These are phyloP conservation scores for Amanita polypyramis DNA, from an alignment of 768 basidiomycete species.

Conservation along the genomic window DNA sequence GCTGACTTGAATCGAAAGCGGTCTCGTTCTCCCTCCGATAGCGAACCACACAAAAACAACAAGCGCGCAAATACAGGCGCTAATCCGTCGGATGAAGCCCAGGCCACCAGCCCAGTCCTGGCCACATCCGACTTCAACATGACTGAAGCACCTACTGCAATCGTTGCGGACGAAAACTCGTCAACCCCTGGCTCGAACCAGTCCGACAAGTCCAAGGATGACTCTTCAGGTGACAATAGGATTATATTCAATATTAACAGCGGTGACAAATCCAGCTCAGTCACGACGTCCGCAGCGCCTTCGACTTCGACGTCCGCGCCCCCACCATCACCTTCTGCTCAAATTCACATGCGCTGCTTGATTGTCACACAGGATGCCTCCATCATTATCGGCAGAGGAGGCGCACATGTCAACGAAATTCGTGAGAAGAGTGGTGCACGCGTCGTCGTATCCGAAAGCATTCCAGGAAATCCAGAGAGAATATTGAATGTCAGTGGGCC, in stretches of 20 bases:
- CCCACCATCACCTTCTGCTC: slow-evolving; percentile 52
- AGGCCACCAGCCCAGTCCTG: slow-evolving; percentile 35
- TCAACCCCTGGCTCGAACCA: slow-evolving; percentile 39
- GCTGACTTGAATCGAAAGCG: slow-evolving; percentile 77
- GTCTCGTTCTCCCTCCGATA: slow-evolving; percentile 79
- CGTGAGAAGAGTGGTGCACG: slow-evolving; percentile 94
- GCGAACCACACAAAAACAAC: slow-evolving; percentile 67
- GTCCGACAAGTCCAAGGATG: slow-evolving; percentile 33
- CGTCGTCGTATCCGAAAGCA: slow-evolving; percentile 96
- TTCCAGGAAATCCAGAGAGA: slow-evolving; percentile 98
- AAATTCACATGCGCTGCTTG: slow-evolving; percentile 95
- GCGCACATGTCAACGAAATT: slow-evolving; percentile 96
- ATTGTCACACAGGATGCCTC: slow-evolving; percentile 99
- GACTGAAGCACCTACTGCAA: slow-evolving; percentile 40
- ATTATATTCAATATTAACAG: slow-evolving; percentile 24
- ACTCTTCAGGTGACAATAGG: slow-evolving; percentile 23
- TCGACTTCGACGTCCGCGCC: slow-evolving; percentile 35
- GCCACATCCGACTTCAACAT: slow-evolving; percentile 54
- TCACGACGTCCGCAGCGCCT: slow-evolving; percentile 39
- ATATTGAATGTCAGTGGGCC: slow-evolving; percentile 95
- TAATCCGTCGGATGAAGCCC: slow-evolving; percentile 52
- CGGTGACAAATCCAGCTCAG: slow-evolving; percentile 29
- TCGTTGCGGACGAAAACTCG: slow-evolving; percentile 45
- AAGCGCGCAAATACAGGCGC: slow-evolving; percentile 82
- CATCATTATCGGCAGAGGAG: slow-evolving; percentile 96